Evolutionary conservation across 331 rosid genomes (phyloP).

Genomic region (Malus hybrid): DNA sequence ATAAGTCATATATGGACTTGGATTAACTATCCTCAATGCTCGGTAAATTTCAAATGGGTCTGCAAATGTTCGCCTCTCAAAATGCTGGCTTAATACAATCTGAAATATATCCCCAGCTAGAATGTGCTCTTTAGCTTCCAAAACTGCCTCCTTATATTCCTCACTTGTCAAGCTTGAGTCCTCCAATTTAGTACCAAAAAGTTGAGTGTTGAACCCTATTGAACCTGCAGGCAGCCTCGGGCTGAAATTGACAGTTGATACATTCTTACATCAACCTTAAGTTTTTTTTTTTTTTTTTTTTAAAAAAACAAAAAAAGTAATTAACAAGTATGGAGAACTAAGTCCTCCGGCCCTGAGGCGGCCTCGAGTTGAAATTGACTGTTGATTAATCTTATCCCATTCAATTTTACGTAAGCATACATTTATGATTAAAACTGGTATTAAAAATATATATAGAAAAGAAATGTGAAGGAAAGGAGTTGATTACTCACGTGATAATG

Average conservation of each 20-base stretch:
- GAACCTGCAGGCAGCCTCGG: conserved; percentile 79
- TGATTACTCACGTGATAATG: conserved; percentile 44
- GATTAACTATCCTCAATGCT: conserved; percentile 83
- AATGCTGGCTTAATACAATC: conserved; percentile 86
- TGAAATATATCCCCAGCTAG: conserved; percentile 89
- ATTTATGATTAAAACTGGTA: not conserved
- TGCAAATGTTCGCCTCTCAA: conserved; percentile 86
- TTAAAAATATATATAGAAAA: not conserved
- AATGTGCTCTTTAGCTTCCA: conserved; percentile 79
- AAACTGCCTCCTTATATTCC: conserved; percentile 70
- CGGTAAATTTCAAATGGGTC: conserved; percentile 90
- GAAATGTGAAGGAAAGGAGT: not conserved
- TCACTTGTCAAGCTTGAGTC: conserved; percentile 62
- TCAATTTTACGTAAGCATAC: not conserved
- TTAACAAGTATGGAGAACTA: not conserved
- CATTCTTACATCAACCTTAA: not conserved
- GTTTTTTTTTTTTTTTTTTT: too few relatives aligned
- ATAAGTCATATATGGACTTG: conserved; percentile 91
- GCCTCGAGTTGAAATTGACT: too few relatives aligned
- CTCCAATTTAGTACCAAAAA: conserved; percentile 67
- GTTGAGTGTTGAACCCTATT: conserved; percentile 45
- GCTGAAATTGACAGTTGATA: conserved; percentile 33
- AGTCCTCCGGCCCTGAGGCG: not conserved
- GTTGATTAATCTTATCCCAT: not conserved
- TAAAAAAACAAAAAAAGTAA: not conserved